Evolutionary conservation across 371 early-diverging fungal species (phyloP), one percentile per base, ranked within the genome.

Genomic region (Rhizopus delemar): DNA sequence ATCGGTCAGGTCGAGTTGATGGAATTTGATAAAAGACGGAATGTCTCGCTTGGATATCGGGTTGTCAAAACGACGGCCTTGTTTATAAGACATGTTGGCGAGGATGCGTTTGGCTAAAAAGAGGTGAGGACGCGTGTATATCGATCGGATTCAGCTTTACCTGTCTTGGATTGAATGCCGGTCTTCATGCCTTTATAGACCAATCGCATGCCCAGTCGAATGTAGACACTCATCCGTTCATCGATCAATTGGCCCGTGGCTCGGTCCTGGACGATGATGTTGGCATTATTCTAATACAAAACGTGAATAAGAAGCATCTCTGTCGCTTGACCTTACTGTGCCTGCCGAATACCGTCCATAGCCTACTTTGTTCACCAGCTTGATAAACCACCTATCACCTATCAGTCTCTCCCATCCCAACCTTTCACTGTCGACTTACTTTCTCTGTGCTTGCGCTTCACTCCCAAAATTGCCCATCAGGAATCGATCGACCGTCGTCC

Each of bases 211-310:
- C 93, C 95, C 4, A 94, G 68, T 1, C 93, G 86, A 29, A 93
- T 84, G 63, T 91, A 94, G 0, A 89, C 80, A 34, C 93, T 89
- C 77, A 94, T 93, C 46, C 88, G 85, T 52, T 94, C 94, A 61
- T 94, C 93, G 11, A 89, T 66, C 53, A 92, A 72, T 53, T 82
- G 84, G 0, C 93, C 93, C 0, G 90, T 88, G 6, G 52, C 22
- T 16, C 94, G 76, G 58, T 92, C 91, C 69, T 89, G 87, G 1
- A 91, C 87, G 33, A 93, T 78, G 51, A 94, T 92, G 60, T 90
- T 91, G 53, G 88, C 91, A 57, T 86, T 85, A 57, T 83, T 84
- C 52, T 29, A 46, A 8, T 34, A 29, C 46, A 16, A 55, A 7
- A 28, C 22, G 46, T 41, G 8, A 43, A 46, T 41, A 48, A 6